Base-by-base conservation (phyloP, 2,329 filamentous ascomycete species). In the Dothistroma septosporum region DNA sequence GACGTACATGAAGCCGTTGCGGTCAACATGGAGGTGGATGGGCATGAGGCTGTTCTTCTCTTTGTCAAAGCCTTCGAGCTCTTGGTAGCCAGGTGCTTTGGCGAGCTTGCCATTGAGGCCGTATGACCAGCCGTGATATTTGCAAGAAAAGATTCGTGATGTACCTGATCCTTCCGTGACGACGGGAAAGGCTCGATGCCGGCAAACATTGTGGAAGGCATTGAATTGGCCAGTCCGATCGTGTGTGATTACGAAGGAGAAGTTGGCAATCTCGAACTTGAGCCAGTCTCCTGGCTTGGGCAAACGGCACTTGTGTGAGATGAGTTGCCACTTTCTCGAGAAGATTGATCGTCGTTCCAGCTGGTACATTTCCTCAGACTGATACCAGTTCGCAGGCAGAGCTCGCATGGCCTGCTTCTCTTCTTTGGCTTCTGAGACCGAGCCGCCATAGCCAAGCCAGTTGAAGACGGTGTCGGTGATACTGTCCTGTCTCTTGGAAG, bases 91-190 rank as follows among this genome's bases (percentile, higher is more conserved):
- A 0, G 84, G 84, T 1, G 85, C 84, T 70, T 86, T 87, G 28
- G 84, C 80, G 2, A 87, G 76, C 53, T 82, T 80, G 14, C 84
- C 85, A 31, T 76, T 78, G 2, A 84, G 75, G 49, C 83, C 81
- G 62, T 86, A 87, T 2, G 82, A 84, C 84, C 85, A 87, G 47
- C 83, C 84, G 67, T 87, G 84, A 66, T 87, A 87, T 61, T 81
- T 81, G 76, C 85, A 87, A 0, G 80, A 77, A 41, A 87, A 78
- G 37, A 86, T 79, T 64, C 74, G 78, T 53, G 78, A 78, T 47
- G 77, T 77, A 2, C 85, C 85, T 10, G 55, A 56, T 31, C 77
- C 73, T 2, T 81, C 77, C 4, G 76, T 78, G 9, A 85, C 82
- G 9, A 87, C 79, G 0, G 83, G 82, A 67, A 82, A 87, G 22